Conservation (phyloP, 768 basidiomycete genomes). For the Hirschioporus abietinus region DNA sequence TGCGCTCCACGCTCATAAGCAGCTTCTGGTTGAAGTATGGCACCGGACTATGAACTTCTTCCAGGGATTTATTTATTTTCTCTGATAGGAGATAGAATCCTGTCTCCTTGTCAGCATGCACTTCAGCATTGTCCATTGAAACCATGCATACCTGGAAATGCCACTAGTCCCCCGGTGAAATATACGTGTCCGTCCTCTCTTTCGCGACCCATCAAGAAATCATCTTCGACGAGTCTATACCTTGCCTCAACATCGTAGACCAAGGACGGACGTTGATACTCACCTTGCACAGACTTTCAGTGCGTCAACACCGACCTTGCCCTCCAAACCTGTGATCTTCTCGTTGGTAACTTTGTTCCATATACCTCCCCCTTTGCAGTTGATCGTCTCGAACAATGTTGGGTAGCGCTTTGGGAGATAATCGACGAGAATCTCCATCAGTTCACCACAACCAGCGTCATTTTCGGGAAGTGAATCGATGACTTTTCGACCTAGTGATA, state of each 20-base stretch:
- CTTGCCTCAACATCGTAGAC: not conserved
- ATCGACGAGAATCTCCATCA: slow-evolving; percentile 52
- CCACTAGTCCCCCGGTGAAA: slow-evolving; percentile 30
- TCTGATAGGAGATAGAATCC: slow-evolving; percentile 29
- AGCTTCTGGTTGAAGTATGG: slow-evolving; percentile 32
- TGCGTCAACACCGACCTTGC: slow-evolving; percentile 21
- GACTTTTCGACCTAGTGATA: slow-evolving; percentile 29
- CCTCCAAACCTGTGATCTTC: slow-evolving; percentile 10
- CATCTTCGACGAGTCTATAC: slow-evolving; percentile 26
- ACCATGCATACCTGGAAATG: slow-evolving; percentile 21
- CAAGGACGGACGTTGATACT: not conserved
- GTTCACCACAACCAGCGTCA: slow-evolving; percentile 42
- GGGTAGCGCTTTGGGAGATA: slow-evolving; percentile 55
- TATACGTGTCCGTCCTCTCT: slow-evolving; percentile 31
- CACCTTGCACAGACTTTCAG: slow-evolving; percentile 23
- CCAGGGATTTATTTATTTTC: slow-evolving; percentile 26
- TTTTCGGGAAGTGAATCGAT: slow-evolving; percentile 45
- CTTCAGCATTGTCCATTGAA: not conserved
- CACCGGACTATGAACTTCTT: slow-evolving; percentile 23
- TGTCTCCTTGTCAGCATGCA: slow-evolving; percentile 6
- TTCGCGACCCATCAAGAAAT: slow-evolving; percentile 31
- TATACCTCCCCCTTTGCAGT: slow-evolving; percentile 17
- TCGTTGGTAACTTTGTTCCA: slow-evolving; percentile 26
- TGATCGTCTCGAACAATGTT: slow-evolving; percentile 35
- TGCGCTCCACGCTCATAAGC: slow-evolving; percentile 29